Evolutionary conservation across 768 basidiomycete species (phyloP).

Genomic region (Boletus speciosus): DNA sequence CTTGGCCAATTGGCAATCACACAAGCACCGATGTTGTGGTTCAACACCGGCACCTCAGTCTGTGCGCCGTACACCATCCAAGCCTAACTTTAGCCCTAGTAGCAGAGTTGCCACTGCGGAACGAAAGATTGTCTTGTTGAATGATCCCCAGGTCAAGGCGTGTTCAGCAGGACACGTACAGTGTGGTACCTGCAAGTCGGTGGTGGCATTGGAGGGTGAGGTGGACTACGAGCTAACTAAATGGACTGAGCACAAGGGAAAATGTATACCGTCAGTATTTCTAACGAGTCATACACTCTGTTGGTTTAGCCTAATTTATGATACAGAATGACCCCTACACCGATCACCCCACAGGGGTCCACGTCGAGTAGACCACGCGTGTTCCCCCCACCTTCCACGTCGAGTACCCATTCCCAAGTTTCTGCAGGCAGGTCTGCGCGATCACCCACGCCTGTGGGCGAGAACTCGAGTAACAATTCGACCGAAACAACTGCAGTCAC

Average conservation of each 20-base stretch:
- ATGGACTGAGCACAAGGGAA: conserved; percentile 62
- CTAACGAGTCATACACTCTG: neutral
- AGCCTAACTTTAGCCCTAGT: conserved; percentile 41
- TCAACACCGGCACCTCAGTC: conserved; percentile 33
- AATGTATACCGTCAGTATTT: conserved; percentile 41
- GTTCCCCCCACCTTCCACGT: conserved; percentile 18
- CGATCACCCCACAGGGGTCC: conserved; percentile 19
- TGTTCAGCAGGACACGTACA: conserved; percentile 45
- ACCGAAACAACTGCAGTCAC: conserved; percentile 39
- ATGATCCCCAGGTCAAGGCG: conserved; percentile 56
- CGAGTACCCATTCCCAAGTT: conserved; percentile 13
- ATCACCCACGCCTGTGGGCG: conserved; percentile 9
- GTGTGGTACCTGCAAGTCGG: conserved; percentile 50
- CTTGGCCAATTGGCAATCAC: conserved; percentile 51
- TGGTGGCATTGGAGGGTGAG: conserved; percentile 44
- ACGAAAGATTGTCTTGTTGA: conserved; percentile 58
- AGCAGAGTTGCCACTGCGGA: conserved; percentile 60
- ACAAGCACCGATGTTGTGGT: conserved; percentile 46
- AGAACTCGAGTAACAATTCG: conserved; percentile 27
- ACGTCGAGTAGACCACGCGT: conserved; percentile 12
- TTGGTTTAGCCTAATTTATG: conserved; percentile 1
- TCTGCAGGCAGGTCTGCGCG: conserved; percentile 14
- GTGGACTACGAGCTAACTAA: conserved; percentile 56
- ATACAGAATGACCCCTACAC: conserved; percentile 18
- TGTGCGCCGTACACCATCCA: conserved; percentile 15